These are phyloP conservation scores for Mycena capillaripes DNA, from an alignment of 768 basidiomycete genomes.

Conservation along the genomic window DNA sequence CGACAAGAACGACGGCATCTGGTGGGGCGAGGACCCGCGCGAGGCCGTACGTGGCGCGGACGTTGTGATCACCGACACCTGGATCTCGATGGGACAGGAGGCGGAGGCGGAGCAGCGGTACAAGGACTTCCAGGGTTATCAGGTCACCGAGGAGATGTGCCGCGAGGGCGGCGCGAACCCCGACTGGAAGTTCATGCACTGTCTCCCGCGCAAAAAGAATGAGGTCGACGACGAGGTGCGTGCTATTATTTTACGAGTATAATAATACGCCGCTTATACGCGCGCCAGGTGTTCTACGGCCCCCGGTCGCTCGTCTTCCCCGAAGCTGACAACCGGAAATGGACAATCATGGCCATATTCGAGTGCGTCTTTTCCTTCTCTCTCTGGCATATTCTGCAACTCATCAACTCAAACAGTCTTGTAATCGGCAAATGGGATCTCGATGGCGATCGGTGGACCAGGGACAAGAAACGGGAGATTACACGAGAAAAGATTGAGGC, in stretches of 20 bases:
- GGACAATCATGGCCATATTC: slow-evolving; percentile 95
- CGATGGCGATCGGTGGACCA: slow-evolving; percentile 28
- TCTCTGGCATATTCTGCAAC: background rate
- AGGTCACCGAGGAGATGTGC: slow-evolving; percentile 92
- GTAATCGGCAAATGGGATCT: slow-evolving; percentile 66
- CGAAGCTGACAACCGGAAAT: slow-evolving; percentile 96
- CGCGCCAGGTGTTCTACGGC: slow-evolving; percentile 88
- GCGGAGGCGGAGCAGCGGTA: slow-evolving; percentile 90
- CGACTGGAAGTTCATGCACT: slow-evolving; percentile 96
- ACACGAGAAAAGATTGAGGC: background rate
- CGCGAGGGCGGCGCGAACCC: slow-evolving; percentile 84
- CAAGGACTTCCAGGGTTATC: slow-evolving; percentile 91
- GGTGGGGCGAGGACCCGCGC: slow-evolving; percentile 82
- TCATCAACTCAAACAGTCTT: slow-evolving; percentile 32
- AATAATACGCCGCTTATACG: background rate
- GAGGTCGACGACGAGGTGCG: slow-evolving; percentile 97
- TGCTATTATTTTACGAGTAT: slow-evolving; percentile 27
- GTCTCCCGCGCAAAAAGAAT: slow-evolving; percentile 90
- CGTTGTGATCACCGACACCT: slow-evolving; percentile 98
- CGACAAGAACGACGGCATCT: slow-evolving; percentile 77
- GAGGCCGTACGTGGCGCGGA: slow-evolving; percentile 93
- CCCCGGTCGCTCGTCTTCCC: slow-evolving; percentile 92
- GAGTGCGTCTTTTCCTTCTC: slow-evolving; percentile 68
- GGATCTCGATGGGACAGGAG: slow-evolving; percentile 99
- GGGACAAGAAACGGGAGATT: background rate